Base-by-base conservation (phyloP, 1,284 basidiomycete genomes). In the Jaminaea rosea region DNA sequence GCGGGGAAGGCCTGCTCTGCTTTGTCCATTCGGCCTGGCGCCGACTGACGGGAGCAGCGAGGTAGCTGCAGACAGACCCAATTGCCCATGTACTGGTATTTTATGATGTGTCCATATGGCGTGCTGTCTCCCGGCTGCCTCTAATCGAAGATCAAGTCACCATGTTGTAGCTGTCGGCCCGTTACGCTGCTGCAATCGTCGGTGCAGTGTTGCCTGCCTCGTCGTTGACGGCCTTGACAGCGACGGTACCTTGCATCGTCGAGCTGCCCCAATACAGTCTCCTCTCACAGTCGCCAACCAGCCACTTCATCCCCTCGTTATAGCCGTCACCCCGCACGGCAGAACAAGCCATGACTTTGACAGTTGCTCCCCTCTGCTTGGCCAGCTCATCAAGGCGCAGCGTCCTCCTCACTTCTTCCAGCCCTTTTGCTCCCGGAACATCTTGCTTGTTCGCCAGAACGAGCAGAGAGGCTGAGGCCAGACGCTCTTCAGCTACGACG, bases 381-480 rank as follows among this genome's bases (percentile, higher is more conserved):
- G 24, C 7, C 3, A 42, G 26, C 15, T 50, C 42, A 24, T 64
- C 60, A 41, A 69, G 57, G 26, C 55, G 49, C 28, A 69, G 57
- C 24, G 55, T 49, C 9, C 26, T 79, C 56, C 84, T 80, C 61
- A 98, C 93, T 76, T 96, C 88, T 41, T 79, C 75, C 47, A 84
- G 81, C 13, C 82, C 81, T 81, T 97, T 82, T 0, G 92, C 86
- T 26, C 91, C 89, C 34, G 81, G 80, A 29, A 98, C 82, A 76
- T 99, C 94, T 76, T 96, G 92, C 76, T 99, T 99, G 77, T 99
- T 99, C n/a, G 94, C 94, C 73, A 98, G 89, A 46, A 99, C 84
- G 37, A 99, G 81, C 46, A 99, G 80, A 15, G 91, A 93, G 39
- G 93, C 93, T 17, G 93, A 92, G 47, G 89, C 84, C 36, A 98